phyloP scores from a whole-genome alignment of 345 rosid species.

The Gossypium sturtianum region DNA sequence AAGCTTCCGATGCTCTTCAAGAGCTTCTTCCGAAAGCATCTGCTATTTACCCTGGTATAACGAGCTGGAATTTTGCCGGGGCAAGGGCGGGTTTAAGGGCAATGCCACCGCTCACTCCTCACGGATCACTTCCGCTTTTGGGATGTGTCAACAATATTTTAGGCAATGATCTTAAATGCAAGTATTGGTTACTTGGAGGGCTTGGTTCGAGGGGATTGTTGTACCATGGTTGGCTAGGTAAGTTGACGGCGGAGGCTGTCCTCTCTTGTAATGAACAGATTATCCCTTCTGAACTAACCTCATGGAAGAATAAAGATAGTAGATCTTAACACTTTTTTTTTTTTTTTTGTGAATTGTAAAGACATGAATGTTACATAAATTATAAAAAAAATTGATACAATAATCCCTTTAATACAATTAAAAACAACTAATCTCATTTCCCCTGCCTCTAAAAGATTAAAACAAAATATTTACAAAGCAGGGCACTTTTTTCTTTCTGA shows the following conservation, averaged over 20 bases:
- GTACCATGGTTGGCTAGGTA: constrained; percentile 81
- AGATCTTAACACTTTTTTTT: too few relatives aligned
- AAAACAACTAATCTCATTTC: background rate
- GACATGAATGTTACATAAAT: too few relatives aligned
- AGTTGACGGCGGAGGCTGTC: constrained; percentile 63
- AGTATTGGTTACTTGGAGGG: constrained; percentile 78
- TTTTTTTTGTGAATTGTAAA: background rate
- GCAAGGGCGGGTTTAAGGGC: constrained; percentile 90
- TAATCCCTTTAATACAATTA: background rate
- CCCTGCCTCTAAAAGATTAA: background rate
- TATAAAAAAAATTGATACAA: background rate
- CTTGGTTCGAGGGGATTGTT: constrained; percentile 85
- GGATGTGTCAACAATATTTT: constrained; percentile 57
- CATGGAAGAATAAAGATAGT: constrained; percentile 53
- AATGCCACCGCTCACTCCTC: constrained; percentile 73
- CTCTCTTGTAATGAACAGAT: constrained; percentile 48
- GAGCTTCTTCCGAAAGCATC: constrained; percentile 79
- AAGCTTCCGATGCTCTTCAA: constrained; percentile 62
- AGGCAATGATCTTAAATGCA: constrained; percentile 31
- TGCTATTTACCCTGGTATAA: constrained; percentile 55
- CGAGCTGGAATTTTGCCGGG: constrained; percentile 51
- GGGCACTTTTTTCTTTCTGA: background rate
- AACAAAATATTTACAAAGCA: background rate
- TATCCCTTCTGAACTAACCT: constrained; percentile 58
- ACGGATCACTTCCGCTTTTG: constrained; percentile 80